phyloP scores from a whole-genome alignment of 2,329 filamentous ascomycete species.

The Diaporthe eres region DNA sequence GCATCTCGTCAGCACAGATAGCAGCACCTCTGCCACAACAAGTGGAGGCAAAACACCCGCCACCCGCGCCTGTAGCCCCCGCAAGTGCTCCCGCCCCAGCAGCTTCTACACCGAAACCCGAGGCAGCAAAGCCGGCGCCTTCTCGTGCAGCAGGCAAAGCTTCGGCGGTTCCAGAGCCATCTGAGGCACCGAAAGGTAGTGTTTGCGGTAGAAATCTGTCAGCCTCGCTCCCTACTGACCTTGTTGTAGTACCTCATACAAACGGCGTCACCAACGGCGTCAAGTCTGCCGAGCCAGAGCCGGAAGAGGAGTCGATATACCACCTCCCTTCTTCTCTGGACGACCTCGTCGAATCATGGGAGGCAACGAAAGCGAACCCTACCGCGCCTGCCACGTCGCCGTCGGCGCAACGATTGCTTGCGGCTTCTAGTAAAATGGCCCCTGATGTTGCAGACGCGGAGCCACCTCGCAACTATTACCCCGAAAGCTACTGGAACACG shows the following conservation, averaged over 20 bases:
- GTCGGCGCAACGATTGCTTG: constrained; percentile 80
- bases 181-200: constrained; percentile 62
- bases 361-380: constrained; percentile 81
- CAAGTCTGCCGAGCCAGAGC: constrained; percentile 59
- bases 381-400: constrained; percentile 70
- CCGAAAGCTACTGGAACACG: constrained; percentile 81
- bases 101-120: constrained; percentile 49
- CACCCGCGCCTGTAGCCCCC: constrained; percentile 48
- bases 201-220: constrained; percentile 4
- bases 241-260: constrained; percentile 56
- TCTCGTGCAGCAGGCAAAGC: constrained; percentile 61
- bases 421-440: constrained; percentile 78
- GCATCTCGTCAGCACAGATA: constrained; percentile 62
- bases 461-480: constrained; percentile 85
- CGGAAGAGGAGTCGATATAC: constrained; percentile 86
- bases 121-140: constrained; percentile 53
- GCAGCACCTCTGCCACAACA: constrained; percentile 54
- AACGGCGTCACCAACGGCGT: constrained; percentile 69
- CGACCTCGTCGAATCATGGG: constrained; percentile 92
- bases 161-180: constrained; percentile 56
- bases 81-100: constrained; percentile 47
- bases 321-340: constrained; percentile 91
- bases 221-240: constrained; percentile 42
- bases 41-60: constrained; percentile 51
- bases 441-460: constrained; percentile 86